Conservation (phyloP, 805 yeast species). For the Lipomyces yamadae region DNA sequence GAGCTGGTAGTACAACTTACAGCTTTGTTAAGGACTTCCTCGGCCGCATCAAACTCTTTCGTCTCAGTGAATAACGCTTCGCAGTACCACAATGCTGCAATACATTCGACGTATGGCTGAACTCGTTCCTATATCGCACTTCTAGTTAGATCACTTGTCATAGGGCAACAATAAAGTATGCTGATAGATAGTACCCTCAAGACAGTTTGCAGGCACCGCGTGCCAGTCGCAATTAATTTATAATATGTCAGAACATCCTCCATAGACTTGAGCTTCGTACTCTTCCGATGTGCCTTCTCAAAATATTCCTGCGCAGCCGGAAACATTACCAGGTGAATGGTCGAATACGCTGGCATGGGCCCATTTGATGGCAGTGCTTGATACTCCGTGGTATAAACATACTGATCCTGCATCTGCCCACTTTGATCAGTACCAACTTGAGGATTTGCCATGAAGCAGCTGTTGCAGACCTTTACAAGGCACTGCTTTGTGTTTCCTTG, state of each 20-base stretch:
- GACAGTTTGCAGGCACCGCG: constrained; percentile 34
- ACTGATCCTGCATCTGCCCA: background rate
- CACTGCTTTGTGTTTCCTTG: background rate
- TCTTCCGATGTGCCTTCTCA: constrained; percentile 20
- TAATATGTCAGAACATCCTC: constrained; percentile 32
- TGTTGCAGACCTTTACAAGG: background rate
- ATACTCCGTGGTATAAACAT: background rate
- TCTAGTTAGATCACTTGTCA: background rate
- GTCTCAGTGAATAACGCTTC: constrained; percentile 28
- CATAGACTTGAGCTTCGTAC: constrained; percentile 13
- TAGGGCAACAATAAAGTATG: no score
- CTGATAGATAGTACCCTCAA: constrained; percentile 11
- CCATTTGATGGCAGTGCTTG: background rate
- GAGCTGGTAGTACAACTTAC: constrained; percentile 9
- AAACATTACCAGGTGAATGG: constrained; percentile 28
- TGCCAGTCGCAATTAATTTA: constrained; percentile 32
- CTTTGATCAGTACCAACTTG: background rate
- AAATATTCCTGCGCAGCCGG: constrained; percentile 31
- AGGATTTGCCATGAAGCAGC: background rate
- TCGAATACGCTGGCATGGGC: constrained; percentile 22
- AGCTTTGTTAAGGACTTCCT: constrained; percentile 35
- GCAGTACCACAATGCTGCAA: constrained; percentile 33
- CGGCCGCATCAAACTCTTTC: constrained; percentile 22
- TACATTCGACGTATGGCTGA: constrained; percentile 35
- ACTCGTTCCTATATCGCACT: constrained; percentile 22